Base-by-base conservation (phyloP, 2,329 filamentous ascomycete species). In the Scedosporium dehoogii region DNA sequence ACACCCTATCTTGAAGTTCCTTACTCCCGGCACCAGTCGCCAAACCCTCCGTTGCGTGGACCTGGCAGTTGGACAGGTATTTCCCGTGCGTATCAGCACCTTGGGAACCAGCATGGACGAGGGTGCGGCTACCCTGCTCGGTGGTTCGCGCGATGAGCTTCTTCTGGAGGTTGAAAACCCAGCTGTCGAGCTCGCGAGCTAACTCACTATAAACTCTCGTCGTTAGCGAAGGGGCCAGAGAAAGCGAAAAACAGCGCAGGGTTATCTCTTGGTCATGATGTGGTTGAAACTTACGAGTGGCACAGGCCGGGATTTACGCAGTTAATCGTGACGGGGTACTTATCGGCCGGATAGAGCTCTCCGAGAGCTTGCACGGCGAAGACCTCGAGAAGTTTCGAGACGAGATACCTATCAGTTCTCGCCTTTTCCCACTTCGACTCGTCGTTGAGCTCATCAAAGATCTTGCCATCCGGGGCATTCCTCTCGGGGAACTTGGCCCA, bases 241-340 rank as follows among this genome's bases (percentile, higher is more conserved):
- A 27, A 27, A 27, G 25, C 3, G 3, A 27, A 27, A 5, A 27
- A 27, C 25, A 27, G 25, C n/a, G n/a, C n/a, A n/a, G 25, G 25
- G 25, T 27, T 27, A 5, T n/a, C 25, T 16, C 16, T 16, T 41
- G 6, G n/a, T 7, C 16, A 21, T 5, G 18, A 14, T 2, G 21
- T n/a, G 4, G 27, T 29, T 41, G 56, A 38, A 21, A 51, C 59
- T 51, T 53, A 55, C 44, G 77, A 76, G 41, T 68, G 64, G 67
- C 76, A 80, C 27, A 78, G 68, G 0, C 76, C 77, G 0, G 77
- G 77, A 59, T 75, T 73, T 23, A 76, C 61, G 1, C 68, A 67
- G 67, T 76, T 80, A 63, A 78, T 60, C 9, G 75, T 67, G 16
- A 79, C 69, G 41, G 69, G 68, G 18, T 71, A 70, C 10, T 48